Base-by-base conservation (phyloP, 164 flowering plant genomes). In the Amborella trichopoda region DNA sequence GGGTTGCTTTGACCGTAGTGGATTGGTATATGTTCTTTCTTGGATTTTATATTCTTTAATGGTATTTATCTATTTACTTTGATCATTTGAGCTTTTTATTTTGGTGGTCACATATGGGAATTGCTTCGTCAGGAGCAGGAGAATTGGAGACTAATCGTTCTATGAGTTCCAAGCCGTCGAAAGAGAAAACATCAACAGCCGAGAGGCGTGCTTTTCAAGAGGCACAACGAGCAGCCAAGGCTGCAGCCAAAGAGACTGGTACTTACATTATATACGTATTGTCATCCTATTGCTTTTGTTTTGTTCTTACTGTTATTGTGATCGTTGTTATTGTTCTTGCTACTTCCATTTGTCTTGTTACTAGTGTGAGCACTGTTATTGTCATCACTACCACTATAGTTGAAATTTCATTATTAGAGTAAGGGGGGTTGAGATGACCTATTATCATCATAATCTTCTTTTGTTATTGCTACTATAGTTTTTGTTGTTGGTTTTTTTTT, bases 181-280 rank as follows among this genome's bases (percentile, higher is more conserved):
- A 90, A 61, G 84, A 71, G 65, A 83, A 79, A 61, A 71, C 76
- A 9, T 68, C 97, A 13, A 90, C 83, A 66, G 83, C 95, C 38
- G 95, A 89, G 59, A 77, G 97, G 52, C 85, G 95, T 60, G 94
- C 95, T 4, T 66, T 83, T 42, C 97, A 89, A 53, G 97, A 89
- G 64, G 68, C 97, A 34, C 97, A 90, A 53, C 67, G 91, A 55
- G 95, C 95, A 64, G 95, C 94, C 23, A 89, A 89, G 68, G 86
- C 82, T 54, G 81, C 88, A 47, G 74, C 80, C 14, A 85, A 71
- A 77, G 85, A 77, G 69, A 20, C 33, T 22, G 40, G 37, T 49
- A 28, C 10, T 10, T 45, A 21, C 55, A 20, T 38, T 18, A 38
- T 11, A 33, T 11, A 11, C 12, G 2, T 33, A 17, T 11, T 33